phyloP scores from a whole-genome alignment of 441 rosid species.

The Sinapis alba region DNA sequence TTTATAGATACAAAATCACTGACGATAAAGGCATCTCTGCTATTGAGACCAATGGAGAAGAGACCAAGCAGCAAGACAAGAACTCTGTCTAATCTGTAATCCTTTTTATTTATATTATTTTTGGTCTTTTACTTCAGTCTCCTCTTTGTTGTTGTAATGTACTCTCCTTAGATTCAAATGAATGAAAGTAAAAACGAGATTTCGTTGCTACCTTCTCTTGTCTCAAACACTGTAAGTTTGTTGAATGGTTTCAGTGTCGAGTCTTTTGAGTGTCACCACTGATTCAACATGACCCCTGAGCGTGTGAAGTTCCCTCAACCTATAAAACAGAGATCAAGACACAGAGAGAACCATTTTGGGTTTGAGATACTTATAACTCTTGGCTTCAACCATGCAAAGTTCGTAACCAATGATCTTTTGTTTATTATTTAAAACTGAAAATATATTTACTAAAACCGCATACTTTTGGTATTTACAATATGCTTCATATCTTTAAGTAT shows the following conservation, averaged over 20 bases:
- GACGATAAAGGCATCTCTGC: constrained; percentile 1
- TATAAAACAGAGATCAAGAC: too few relatives aligned
- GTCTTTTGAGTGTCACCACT: background rate
- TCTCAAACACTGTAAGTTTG: background rate
- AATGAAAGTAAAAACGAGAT: constrained; percentile 12
- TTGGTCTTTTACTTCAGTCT: background rate
- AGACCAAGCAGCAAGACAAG: constrained; percentile 14
- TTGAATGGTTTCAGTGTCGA: background rate
- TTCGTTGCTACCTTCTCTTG: background rate
- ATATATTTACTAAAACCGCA: too few relatives aligned
- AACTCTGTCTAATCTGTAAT: constrained; percentile 15
- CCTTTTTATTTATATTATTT: background rate
- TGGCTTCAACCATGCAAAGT: too few relatives aligned
- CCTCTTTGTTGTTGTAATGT: background rate
- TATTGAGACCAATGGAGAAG: constrained; percentile 26
- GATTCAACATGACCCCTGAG: background rate
- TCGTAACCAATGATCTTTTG: too few relatives aligned
- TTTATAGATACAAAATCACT: constrained; percentile 57
- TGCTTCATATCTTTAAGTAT: too few relatives aligned
- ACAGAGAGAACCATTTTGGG: too few relatives aligned
- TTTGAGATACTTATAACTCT: too few relatives aligned
- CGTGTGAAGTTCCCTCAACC: background rate
- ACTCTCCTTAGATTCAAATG: background rate
- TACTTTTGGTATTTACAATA: too few relatives aligned
- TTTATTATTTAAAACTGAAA: too few relatives aligned